Base-by-base conservation (phyloP, 768 basidiomycete genomes). In the Mycena indigotica region DNA sequence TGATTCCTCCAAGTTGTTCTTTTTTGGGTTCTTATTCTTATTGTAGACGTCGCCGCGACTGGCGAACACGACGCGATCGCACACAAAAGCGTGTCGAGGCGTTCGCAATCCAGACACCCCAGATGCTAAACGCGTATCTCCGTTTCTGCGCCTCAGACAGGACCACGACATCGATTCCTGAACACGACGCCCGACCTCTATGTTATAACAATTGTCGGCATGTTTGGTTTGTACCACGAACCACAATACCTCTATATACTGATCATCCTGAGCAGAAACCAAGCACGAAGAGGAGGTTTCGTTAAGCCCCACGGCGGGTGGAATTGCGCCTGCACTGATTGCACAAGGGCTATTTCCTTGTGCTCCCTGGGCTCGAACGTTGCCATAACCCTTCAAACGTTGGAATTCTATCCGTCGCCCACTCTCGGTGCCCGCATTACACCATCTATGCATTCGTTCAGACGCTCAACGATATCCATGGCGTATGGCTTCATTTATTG, bases 401-500 rank as follows among this genome's bases (percentile, higher is more conserved):
- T 60, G 2, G 58, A 60, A 21, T 49, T 60, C 24, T 60, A 45
- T 29, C 58, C 35, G n/a, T 21, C 1, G 41, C 50, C 2, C 28
- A 21, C 21, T 5, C 35, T 3, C 40, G 55, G 3, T 56, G 30
- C 21, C 58, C 53, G 19, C 39, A 52, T 6, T 54, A 57, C 8
- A 28, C 53, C 6, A 26, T 54, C 5, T 21, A 58, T 15, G 35
- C 52, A 1, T 58, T 58, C 24, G 45, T 56, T 1, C n/a, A 38
- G 19, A 44, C 40, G 10, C 32, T 35, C 17, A 8, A 17, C 32
- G 32, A 35, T 17, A 17, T 35, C 8, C 32, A 35, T 35, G 10
- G 8, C 10, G 32, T 35, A 8, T 8, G 32, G 8, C 8, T 8
- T 35, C 17, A 35, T 17, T 35, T 8, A 8, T 35, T 8, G 10